Conservation (phyloP, 2,329 filamentous ascomycete species). For the Sporothrix pallida region DNA sequence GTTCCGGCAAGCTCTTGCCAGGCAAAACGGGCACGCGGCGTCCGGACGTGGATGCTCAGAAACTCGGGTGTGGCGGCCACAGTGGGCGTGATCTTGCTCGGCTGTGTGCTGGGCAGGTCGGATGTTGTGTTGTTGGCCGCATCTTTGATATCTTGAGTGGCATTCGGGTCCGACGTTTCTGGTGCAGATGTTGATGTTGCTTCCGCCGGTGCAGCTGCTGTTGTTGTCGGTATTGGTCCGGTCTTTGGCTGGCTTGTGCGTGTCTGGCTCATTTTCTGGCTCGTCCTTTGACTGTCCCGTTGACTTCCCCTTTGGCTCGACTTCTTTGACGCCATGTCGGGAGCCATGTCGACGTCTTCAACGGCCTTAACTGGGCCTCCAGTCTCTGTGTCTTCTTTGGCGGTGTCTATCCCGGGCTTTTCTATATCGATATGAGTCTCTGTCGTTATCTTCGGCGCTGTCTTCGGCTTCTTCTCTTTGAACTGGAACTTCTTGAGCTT, state of each 20-base stretch:
- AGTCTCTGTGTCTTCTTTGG: background rate
- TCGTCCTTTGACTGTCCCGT: background rate
- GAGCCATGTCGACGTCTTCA: background rate
- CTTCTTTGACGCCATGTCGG: background rate
- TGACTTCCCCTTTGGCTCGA: background rate
- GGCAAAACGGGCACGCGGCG: conserved; percentile 59
- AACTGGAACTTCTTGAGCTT: conserved; percentile 66
- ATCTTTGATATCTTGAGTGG: conserved; percentile 34
- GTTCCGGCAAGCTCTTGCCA: conserved; percentile 65
- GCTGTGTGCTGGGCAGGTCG: conserved; percentile 33
- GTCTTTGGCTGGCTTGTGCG: conserved; percentile 1
- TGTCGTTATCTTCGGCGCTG: conserved; percentile 17
- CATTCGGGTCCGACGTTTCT: conserved; percentile 5
- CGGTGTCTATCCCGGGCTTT: too few relatives aligned
- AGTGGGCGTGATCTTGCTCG: conserved; percentile 34
- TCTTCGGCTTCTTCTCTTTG: conserved; percentile 45
- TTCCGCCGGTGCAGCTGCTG: background rate
- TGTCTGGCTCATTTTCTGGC: background rate
- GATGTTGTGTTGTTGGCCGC: conserved; percentile 31
- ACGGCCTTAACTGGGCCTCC: background rate
- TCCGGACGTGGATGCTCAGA: conserved; percentile 47
- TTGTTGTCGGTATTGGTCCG: background rate
- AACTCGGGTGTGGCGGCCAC: conserved; percentile 38
- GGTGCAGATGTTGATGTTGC: background rate
- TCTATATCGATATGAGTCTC: background rate